Conservation (phyloP, 2,329 filamentous ascomycete genomes). For the Aspergillus pseudoglaucus region DNA sequence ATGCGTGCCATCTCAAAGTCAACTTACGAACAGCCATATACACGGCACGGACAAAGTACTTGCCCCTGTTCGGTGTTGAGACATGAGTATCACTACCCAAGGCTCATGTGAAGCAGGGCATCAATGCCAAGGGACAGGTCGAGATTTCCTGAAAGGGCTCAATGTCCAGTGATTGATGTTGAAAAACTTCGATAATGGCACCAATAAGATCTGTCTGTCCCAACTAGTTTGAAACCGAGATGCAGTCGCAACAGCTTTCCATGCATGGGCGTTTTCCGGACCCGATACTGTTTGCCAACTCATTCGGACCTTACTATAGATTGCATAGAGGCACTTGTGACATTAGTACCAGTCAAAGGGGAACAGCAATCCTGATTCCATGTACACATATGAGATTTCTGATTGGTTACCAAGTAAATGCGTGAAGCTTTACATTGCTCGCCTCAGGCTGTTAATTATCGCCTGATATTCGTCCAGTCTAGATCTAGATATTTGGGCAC, state of each 20-base stretch:
- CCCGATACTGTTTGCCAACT: not conserved
- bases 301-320: not conserved
- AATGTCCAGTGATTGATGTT: not conserved
- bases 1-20: not conserved
- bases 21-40: not conserved
- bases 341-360: not conserved
- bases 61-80: no score
- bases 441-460: constrained; percentile 5
- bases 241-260: not conserved
- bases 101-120: not conserved
- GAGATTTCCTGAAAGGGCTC: not conserved
- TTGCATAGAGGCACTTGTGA: not conserved
- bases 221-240: not conserved
- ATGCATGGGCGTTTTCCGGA: not conserved
- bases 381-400: not conserved
- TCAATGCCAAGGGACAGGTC: not conserved
- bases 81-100: not conserved
- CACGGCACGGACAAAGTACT: no score
- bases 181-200: not conserved
- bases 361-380: not conserved
- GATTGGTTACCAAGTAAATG: not conserved
- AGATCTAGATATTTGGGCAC: constrained; percentile 9
- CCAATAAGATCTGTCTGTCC: not conserved
- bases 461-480: constrained; percentile 2
- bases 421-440: constrained; percentile 1